Evolutionary conservation across 257 asterid genomes (phyloP), one percentile per base, ranked within the genome.

Genomic region (Solanum sejunctum): DNA sequence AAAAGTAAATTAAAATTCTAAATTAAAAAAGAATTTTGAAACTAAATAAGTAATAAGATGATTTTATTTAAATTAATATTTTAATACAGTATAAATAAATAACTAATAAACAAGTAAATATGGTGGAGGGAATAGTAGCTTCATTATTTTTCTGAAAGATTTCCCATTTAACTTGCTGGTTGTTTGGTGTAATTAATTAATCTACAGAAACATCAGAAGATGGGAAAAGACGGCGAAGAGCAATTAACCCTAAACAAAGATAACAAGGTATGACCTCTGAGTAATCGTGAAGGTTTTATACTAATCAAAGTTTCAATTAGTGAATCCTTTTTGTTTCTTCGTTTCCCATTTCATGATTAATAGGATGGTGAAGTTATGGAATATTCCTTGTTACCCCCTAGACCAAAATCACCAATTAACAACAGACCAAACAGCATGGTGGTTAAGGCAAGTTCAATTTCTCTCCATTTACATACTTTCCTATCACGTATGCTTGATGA

Each of bases 391-490:
- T 87, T 21, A 47, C 23, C 90, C 23, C 85, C 92, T 28, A 28
- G 61, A 45, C 88, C 91, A 16, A 89, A 85, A 41, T 90, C 94
- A 58, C 92, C 91, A 60, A 23, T 51, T 43, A 86, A 64, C 86
- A 93, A 91, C 90, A 92, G 93, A 89, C 97, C 95, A 66, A 90
- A 66, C 85, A 95, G 97, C 92, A 93, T 95, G 98, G 94, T 93
- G 52, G 23, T 93, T 26, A 91, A 93, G 97, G 97, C 90, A 91
- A 93, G 88, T 87, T 56, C 52, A 54, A 13, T 8, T 77, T 10
- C 3, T 61, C 61, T 15, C n/a, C 20, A 18, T 23, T 20, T 70
- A 7, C 52, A 51, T 55, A 7, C 58, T 21, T 13, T 36, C 41
- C 6, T 36, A 36, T 36, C 41, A 36, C 56, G 7, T 75, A 47